Percentiles rank a stretch among this genome's conserved stretches.
Conservation (phyloP, 73 alveolate species). For the Symbiodinium natans region DNA sequence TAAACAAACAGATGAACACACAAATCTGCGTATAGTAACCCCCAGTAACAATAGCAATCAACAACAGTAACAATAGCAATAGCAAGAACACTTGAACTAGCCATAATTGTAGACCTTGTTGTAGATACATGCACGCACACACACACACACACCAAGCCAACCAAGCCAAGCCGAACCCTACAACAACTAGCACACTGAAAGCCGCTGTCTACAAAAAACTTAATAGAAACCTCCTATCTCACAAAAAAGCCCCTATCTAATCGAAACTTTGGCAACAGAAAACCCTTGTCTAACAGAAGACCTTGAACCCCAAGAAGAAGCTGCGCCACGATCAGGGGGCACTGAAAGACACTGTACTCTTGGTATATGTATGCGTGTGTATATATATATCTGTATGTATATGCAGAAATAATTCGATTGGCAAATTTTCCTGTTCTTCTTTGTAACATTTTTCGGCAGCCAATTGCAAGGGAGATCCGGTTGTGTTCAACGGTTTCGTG, state of each 20-base stretch:
- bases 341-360: too few relatives aligned
- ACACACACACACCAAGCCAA: not conserved
- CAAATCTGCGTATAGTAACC: not conserved
- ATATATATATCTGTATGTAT: too few relatives aligned
- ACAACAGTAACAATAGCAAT: not conserved
- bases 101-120: not conserved
- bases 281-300: not conserved
- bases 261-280: not conserved
- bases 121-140: not conserved
- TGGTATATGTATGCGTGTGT: not conserved
- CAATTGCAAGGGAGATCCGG: not conserved
- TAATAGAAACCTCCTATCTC: not conserved
- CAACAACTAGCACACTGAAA: not conserved
- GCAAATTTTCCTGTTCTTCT: not conserved
- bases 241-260: not conserved
- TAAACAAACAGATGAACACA: not conserved
- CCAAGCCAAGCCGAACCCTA: not conserved
- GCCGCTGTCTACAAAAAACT: not conserved
- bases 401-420: not conserved
- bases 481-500: not conserved
- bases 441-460: not conserved
- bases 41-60: not conserved
- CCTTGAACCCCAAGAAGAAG: not conserved
- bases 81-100: not conserved
- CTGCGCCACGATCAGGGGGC: not conserved